A percentile compares a stretch with the other conserved stretches of the same genome.
Evolutionary conservation across 352 stramenopile genomes (phyloP).

Genomic region (Phytophthora pistaciae): DNA sequence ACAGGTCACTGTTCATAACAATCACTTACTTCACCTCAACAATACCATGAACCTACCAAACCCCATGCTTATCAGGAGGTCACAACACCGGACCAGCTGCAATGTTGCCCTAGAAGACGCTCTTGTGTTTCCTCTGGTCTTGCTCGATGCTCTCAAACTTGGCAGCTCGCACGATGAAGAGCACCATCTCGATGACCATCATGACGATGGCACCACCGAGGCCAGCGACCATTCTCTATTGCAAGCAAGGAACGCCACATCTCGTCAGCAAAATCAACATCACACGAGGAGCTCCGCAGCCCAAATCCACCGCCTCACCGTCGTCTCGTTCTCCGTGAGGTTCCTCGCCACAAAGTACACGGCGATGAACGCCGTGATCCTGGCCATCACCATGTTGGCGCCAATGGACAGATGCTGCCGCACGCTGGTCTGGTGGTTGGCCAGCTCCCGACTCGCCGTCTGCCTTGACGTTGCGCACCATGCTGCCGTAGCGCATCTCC

Average conservation of each 20-base stretch:
- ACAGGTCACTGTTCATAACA: neutral
- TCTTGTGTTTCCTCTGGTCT: constrained; percentile 46
- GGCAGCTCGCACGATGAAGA: constrained; percentile 81
- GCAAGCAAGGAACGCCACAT: constrained; percentile 10
- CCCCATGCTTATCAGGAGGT: neutral
- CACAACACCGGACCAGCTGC: neutral
- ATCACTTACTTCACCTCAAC: neutral
- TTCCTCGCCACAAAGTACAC: constrained; percentile 78
- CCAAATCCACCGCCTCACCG: constrained; percentile 42
- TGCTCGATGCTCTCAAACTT: constrained; percentile 75
- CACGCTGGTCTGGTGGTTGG: constrained; percentile 69
- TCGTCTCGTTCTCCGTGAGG: constrained; percentile 82
- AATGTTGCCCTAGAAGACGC: constrained; percentile 37
- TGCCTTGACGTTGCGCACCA: constrained; percentile 80
- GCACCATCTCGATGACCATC: constrained; percentile 91
- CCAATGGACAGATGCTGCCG: constrained; percentile 85
- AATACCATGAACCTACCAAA: neutral
- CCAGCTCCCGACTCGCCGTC: constrained; percentile 54
- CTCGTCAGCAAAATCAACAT: constrained; percentile 9
- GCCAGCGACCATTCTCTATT: constrained; percentile 73
- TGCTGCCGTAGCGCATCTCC: constrained; percentile 79
- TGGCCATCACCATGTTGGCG: constrained; percentile 87
- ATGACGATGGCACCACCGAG: constrained; percentile 81
- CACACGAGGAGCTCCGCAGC: neutral
- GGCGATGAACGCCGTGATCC: constrained; percentile 83